phyloP scores from a whole-genome alignment of 192 early-diverging fungal species.

The Dispira simplex region DNA sequence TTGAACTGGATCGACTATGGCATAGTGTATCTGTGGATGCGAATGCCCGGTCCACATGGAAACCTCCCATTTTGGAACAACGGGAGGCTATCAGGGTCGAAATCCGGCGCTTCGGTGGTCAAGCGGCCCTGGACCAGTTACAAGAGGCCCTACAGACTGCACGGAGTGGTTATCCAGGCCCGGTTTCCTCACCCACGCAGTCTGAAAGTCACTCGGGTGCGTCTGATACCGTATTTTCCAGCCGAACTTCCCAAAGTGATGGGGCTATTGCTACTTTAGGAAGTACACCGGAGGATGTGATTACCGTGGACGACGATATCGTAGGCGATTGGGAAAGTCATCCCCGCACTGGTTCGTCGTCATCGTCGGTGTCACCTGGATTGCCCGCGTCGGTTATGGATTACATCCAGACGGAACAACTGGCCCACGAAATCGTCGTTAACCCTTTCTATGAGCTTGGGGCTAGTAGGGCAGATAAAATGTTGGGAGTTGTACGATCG shows the following conservation, averaged over 20 bases:
- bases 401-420: conserved; percentile 37
- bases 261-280: neutral
- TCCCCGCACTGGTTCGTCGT: neutral
- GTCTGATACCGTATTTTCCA: neutral
- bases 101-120: conserved; percentile 31
- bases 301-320: neutral
- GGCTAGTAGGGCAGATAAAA: conserved; percentile 15
- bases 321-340: neutral
- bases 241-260: neutral
- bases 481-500: conserved; percentile 38
- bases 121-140: conserved; percentile 24
- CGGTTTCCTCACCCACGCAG: conserved; percentile 8
- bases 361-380: neutral
- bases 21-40: conserved; percentile 32
- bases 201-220: neutral
- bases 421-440: conserved; percentile 64
- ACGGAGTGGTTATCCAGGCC: conserved; percentile 6
- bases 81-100: conserved; percentile 28
- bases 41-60: conserved; percentile 37
- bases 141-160: conserved; percentile 11
- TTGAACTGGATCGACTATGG: conserved; percentile 50
- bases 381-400: neutral
- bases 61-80: conserved; percentile 40
- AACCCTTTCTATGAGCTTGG: conserved; percentile 55
- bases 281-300: neutral